Evolutionary conservation across 495 filamentous ascomycete species (phyloP).

Genomic region (Coniosporium apollinis): DNA sequence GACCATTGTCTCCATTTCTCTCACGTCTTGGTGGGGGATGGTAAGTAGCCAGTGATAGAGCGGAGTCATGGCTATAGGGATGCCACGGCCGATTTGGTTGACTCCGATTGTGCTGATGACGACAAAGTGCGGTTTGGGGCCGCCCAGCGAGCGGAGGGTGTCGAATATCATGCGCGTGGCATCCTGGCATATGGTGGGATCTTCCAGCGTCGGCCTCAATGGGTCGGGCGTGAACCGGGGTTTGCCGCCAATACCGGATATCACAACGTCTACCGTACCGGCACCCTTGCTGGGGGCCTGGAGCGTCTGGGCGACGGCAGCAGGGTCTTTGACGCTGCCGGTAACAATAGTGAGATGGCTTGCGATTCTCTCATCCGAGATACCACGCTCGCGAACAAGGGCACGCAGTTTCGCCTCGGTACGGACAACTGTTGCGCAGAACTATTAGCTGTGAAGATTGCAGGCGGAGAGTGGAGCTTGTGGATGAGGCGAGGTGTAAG

Average conservation of each 20-base stretch:
- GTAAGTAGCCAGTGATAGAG: conserved; percentile 34
- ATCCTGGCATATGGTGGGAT: conserved; percentile 39
- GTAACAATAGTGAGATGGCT: conserved; percentile 18
- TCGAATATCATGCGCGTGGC: conserved; percentile 29
- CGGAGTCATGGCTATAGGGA: conserved; percentile 31
- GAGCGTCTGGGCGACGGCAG: conserved; percentile 14
- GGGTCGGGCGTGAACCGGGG: conserved; percentile 16
- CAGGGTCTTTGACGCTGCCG: conserved; percentile 16
- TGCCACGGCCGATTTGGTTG: conserved; percentile 26
- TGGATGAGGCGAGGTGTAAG: too few species aligned
- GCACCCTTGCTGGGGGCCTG: not conserved
- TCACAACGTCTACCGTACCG: conserved; percentile 16
- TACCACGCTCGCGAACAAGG: too few species aligned
- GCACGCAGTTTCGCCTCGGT: too few species aligned
- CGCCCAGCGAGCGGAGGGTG: conserved; percentile 19
- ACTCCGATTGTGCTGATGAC: conserved; percentile 39
- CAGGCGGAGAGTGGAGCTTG: too few species aligned
- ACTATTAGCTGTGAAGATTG: too few species aligned
- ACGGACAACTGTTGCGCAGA: too few species aligned
- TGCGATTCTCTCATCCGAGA: too few species aligned
- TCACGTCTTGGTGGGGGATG: conserved; percentile 41
- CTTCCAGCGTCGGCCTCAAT: conserved; percentile 19
- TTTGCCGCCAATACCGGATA: conserved; percentile 18
- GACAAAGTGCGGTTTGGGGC: conserved; percentile 29
- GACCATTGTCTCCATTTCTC: conserved; percentile 34